A percentile compares a stretch with the other conserved stretches of the same genome.
Evolutionary conservation across 352 stramenopile species (phyloP).

Genomic region (Globisporangium nodosum): DNA sequence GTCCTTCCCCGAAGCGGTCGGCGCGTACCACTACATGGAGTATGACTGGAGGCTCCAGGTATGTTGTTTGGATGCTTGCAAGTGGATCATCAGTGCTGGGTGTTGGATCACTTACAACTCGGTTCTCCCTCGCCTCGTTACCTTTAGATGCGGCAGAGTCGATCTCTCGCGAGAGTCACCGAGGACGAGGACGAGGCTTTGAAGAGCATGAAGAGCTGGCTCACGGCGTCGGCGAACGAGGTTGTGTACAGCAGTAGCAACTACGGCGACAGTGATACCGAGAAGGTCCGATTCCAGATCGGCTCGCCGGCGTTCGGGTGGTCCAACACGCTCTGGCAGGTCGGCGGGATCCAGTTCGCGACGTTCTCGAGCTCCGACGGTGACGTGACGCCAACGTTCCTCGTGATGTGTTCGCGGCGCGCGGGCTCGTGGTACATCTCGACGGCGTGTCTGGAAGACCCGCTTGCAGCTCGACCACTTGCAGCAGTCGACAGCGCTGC

Average conservation of each 20-base stretch:
- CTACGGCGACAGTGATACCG: conserved; percentile 4
- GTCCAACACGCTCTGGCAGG: conserved; percentile 79
- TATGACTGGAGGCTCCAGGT: conserved; percentile 69
- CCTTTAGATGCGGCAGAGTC: conserved; percentile 1
- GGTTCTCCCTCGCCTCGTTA: neutral
- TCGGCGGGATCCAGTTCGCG: conserved; percentile 79
- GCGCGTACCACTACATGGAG: conserved; percentile 50
- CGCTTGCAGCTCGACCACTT: conserved; percentile 4
- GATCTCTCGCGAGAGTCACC: neutral
- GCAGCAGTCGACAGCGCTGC: neutral
- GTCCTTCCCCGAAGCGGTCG: conserved; percentile 48
- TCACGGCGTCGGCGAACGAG: conserved; percentile 21
- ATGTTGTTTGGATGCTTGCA: neutral
- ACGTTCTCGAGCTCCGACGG: conserved; percentile 29
- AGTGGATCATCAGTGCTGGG: neutral
- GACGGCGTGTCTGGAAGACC: conserved; percentile 60
- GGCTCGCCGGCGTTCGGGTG: conserved; percentile 52
- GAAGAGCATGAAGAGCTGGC: conserved; percentile 25
- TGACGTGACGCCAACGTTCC: conserved; percentile 33
- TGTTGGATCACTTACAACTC: neutral
- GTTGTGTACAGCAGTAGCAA: conserved; percentile 2
- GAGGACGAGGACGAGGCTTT: neutral
- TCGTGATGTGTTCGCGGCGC: conserved; percentile 63
- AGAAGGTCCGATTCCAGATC: conserved; percentile 60
- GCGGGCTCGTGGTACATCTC: conserved; percentile 68